Evolutionary conservation across 768 basidiomycete species (phyloP), one percentile per base, ranked within the genome.

Genomic region (Boletus pseudo-olivaceus): DNA sequence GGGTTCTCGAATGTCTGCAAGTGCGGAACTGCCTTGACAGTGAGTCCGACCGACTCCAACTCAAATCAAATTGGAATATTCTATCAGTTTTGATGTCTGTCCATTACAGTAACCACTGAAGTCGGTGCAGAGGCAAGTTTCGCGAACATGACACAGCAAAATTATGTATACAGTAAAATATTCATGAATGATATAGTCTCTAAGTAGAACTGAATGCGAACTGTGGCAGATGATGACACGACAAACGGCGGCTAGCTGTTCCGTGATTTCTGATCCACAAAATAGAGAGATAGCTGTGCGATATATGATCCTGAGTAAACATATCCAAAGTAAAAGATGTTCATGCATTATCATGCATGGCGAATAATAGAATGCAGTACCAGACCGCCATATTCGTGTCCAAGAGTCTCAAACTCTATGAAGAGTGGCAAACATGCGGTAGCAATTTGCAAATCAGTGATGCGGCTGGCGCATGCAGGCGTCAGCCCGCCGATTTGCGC

Each of bases 321-420:
- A 43, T 47, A 49, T 26, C 14, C 46, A 53, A 52, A 66, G 54
- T 46, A 55, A 37, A 41, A 20, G 17, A 30, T 11, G 15, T 19
- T 34, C n/a, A 17, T 26, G 38, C 45, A 40, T 12, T n/a, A 29
- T 47, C 23, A 35, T 32, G 43, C 20, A 52, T 20, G 40, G 23
- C 17, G 35, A 17, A 47, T 35, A 45, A 57, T 8, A 20, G 20
- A 34, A 49, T 23, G 59, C 60, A 58, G 56, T 51, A 46, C 65
- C 54, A 53, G 56, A 35, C 34, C 37, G 55, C 47, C 53, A 30
- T 39, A 37, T 41, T 29, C 41, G 46, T 29, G 23, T 19, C 27
- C 9, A n/a, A 37, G 23, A 32, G 5, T 35, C 3, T 26, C 45
- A 17, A 39, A 43, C 35, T 49, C 46, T 45, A 52, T 27, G 29